Evolutionary conservation across 768 basidiomycete species (phyloP).

Genomic region (Mycena venus): DNA sequence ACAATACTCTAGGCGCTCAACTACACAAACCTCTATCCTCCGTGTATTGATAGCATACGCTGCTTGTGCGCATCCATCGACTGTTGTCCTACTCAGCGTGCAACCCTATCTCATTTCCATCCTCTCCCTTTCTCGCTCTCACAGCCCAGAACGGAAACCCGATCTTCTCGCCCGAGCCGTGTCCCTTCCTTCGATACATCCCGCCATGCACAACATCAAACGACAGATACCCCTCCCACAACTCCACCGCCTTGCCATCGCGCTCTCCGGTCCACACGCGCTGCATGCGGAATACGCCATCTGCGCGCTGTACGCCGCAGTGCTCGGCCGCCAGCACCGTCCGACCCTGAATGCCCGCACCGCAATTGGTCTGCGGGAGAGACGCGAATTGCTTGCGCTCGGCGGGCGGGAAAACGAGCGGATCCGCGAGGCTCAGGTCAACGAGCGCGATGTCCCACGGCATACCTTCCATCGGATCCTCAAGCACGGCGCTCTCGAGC

Average conservation of each 20-base stretch:
- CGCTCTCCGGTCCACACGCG: constrained; percentile 44
- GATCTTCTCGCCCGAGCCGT: constrained; percentile 46
- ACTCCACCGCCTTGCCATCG: constrained; percentile 38
- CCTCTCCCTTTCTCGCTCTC: constrained; percentile 46
- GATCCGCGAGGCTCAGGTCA: constrained; percentile 36
- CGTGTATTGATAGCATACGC: no score
- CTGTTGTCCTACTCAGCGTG: background rate
- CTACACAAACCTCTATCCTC: no score
- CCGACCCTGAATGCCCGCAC: constrained; percentile 42
- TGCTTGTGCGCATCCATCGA: no score
- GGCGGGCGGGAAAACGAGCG: constrained; percentile 41
- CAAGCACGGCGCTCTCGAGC: constrained; percentile 40
- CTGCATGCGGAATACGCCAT: constrained; percentile 50
- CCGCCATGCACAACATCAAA: constrained; percentile 49
- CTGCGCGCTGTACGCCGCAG: constrained; percentile 50
- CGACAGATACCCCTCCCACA: constrained; percentile 55
- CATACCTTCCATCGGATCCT: constrained; percentile 50
- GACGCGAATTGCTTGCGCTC: constrained; percentile 42
- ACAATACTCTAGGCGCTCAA: no score
- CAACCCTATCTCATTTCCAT: constrained; percentile 50
- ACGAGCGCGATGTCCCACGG: constrained; percentile 48
- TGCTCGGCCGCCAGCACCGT: constrained; percentile 34
- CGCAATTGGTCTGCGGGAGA: constrained; percentile 34
- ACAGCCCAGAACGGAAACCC: constrained; percentile 54
- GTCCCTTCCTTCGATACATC: constrained; percentile 50